phyloP scores from a whole-genome alignment of 345 rosid species.

The Aethionema arabicum region DNA sequence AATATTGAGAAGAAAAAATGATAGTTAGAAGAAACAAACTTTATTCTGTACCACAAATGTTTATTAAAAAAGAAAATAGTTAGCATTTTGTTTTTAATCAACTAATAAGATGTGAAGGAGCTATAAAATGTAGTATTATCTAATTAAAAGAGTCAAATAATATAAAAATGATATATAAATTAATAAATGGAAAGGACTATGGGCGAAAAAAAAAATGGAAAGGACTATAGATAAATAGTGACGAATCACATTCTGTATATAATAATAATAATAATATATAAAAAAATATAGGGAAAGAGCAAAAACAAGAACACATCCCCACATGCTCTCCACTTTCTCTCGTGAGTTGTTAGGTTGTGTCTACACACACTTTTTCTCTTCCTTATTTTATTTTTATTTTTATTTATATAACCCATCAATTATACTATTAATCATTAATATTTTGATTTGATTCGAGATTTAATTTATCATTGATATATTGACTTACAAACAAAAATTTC shows the following conservation, averaged over 20 bases:
- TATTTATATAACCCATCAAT: slow-evolving; percentile 9
- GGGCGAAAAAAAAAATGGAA: too few species aligned
- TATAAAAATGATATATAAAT: too few species aligned
- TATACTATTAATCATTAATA: slow-evolving; percentile 3
- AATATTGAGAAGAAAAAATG: too few species aligned
- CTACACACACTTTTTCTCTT: slow-evolving; percentile 27
- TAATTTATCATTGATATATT: too few species aligned
- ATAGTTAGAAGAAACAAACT: too few species aligned
- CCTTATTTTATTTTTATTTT: neutral
- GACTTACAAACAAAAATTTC: too few species aligned
- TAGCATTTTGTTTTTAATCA: too few species aligned
- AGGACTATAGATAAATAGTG: slow-evolving; percentile 30
- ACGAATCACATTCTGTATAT: slow-evolving; percentile 31
- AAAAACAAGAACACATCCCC: slow-evolving; percentile 36
- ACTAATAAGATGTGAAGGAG: too few species aligned
- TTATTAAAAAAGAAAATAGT: too few species aligned
- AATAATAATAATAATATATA: slow-evolving; percentile 22
- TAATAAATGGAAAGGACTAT: neutral
- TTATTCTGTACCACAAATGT: too few species aligned
- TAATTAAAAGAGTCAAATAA: too few species aligned
- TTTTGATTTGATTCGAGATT: neutral
- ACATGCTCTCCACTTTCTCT: slow-evolving; percentile 38
- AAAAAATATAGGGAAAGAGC: slow-evolving; percentile 32
- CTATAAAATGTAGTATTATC: too few species aligned
- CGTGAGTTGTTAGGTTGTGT: slow-evolving; percentile 36